Percentiles rank a stretch among this genome's conserved stretches.
These are phyloP conservation scores for Nemania bipapillata DNA, from an alignment of 2,329 filamentous ascomycete species.

Conservation along the genomic window DNA sequence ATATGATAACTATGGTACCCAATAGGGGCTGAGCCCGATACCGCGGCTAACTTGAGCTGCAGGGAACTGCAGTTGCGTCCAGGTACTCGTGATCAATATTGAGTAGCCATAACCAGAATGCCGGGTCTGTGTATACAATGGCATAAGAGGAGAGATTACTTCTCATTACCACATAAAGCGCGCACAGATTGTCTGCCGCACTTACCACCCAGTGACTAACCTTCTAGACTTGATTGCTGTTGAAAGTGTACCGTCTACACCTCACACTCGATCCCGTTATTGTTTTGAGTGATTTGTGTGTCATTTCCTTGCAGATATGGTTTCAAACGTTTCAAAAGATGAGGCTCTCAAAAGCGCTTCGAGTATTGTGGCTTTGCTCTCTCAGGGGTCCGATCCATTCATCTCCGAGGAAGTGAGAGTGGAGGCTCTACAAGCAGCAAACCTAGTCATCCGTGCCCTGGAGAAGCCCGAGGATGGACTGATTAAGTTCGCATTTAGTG, in stretches of 20 bases:
- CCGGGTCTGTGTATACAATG: background rate
- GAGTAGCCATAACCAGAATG: background rate
- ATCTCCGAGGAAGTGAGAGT: conserved; percentile 24
- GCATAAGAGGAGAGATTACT: background rate
- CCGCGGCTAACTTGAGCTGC: conserved; percentile 9
- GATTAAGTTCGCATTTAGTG: conserved; percentile 26
- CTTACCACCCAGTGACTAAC: background rate
- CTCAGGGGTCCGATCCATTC: conserved; percentile 14
- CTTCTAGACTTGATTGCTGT: background rate
- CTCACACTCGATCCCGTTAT: background rate
- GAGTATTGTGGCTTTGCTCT: conserved; percentile 16
- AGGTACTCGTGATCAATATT: conserved; percentile 4
- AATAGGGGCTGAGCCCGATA: conserved; percentile 1
- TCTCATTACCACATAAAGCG: conserved; percentile 11
- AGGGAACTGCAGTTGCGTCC: background rate
- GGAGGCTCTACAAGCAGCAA: conserved; percentile 13
- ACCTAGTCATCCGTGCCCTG: conserved; percentile 4
- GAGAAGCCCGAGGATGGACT: conserved; percentile 31
- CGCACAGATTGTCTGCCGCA: background rate
- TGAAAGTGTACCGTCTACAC: background rate
- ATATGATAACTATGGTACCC: conserved; percentile 1
- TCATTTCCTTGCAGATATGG: background rate
- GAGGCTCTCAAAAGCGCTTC: conserved; percentile 19
- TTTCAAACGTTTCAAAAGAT: conserved; percentile 12
- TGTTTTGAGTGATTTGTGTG: background rate